Conservation (phyloP, 805 yeast genomes). For the Candida jianshihensis region DNA sequence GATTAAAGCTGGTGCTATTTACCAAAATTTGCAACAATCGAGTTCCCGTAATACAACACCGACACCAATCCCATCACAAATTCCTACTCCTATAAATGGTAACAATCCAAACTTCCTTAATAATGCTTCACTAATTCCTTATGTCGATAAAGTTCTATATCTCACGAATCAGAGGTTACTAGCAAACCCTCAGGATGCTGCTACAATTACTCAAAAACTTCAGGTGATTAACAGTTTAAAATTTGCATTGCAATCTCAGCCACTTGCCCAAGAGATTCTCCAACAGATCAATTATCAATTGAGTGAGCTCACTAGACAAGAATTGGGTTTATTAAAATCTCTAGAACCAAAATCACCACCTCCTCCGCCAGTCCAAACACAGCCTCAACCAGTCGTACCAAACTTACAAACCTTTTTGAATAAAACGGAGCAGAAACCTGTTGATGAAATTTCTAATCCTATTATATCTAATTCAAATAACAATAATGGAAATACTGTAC, state of each 20-base stretch:
- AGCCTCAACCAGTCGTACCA: slow-evolving; percentile 5
- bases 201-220: slow-evolving; percentile 21
- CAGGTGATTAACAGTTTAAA: slow-evolving; percentile 29
- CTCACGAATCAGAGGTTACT: slow-evolving; percentile 27
- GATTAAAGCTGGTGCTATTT: slow-evolving; percentile 46
- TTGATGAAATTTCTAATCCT: no score
- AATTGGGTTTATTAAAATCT: slow-evolving; percentile 27
- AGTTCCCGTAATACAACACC: background rate
- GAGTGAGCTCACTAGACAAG: slow-evolving; percentile 27
- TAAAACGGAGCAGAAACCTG: background rate
- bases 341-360: slow-evolving; percentile 21
- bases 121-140: slow-evolving; percentile 21
- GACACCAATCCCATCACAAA: slow-evolving; percentile 7
- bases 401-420: background rate
- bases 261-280: slow-evolving; percentile 25
- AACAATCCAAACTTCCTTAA: no score
- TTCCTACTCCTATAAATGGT: background rate
- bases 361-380: slow-evolving; percentile 13
- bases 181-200: slow-evolving; percentile 26
- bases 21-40: slow-evolving; percentile 19
- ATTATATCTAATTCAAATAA: background rate
- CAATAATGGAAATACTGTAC: slow-evolving; percentile 7
- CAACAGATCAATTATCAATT: slow-evolving; percentile 32
- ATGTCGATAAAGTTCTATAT: slow-evolving; percentile 28
- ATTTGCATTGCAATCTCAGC: slow-evolving; percentile 27